phyloP scores from a whole-genome alignment of 176 grass and related monocot species.

The Oryza glumipatula region DNA sequence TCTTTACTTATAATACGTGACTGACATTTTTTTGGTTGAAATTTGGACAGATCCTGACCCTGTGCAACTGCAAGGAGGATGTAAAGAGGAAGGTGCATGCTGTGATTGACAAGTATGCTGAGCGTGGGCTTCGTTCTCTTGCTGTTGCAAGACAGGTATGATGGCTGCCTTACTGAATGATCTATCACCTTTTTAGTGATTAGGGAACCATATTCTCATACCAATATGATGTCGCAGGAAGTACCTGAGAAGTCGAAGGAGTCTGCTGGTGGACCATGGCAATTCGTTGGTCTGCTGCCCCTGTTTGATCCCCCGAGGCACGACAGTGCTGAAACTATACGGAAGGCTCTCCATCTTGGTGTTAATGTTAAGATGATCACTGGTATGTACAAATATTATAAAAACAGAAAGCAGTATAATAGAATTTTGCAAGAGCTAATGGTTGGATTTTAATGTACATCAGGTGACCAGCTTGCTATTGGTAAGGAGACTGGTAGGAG shows the following conservation, averaged over 20 bases:
- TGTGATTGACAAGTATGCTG: slow-evolving; percentile 94
- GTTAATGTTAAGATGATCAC: slow-evolving; percentile 99
- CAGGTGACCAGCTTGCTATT: slow-evolving; percentile 98
- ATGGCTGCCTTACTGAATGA: slow-evolving; percentile 24
- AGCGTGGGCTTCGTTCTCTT: slow-evolving; percentile 95
- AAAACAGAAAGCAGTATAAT: not conserved
- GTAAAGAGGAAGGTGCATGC: slow-evolving; percentile 66
- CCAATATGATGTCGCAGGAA: slow-evolving; percentile 61
- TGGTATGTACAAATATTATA: slow-evolving; percentile 41
- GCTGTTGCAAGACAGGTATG: slow-evolving; percentile 89
- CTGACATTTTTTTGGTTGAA: slow-evolving; percentile 35
- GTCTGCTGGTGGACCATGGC: slow-evolving; percentile 77
- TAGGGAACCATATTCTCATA: slow-evolving; percentile 25
- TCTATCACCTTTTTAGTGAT: not conserved
- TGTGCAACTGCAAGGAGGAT: slow-evolving; percentile 92
- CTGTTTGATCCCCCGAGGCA: slow-evolving; percentile 96
- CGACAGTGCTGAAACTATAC: slow-evolving; percentile 98
- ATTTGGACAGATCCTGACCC: slow-evolving; percentile 71
- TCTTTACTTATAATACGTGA: slow-evolving; percentile 23
- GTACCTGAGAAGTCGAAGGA: slow-evolving; percentile 92
- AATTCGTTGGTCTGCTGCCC: slow-evolving; percentile 91
- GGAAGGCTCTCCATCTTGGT: slow-evolving; percentile 92
- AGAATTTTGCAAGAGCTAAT: not conserved
- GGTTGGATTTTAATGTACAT: slow-evolving; percentile 10
- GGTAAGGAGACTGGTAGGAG: slow-evolving; percentile 97